Evolutionary conservation across 352 stramenopile species (phyloP), one percentile per base, ranked within the genome.

Genomic region (Plasmopara viticola): DNA sequence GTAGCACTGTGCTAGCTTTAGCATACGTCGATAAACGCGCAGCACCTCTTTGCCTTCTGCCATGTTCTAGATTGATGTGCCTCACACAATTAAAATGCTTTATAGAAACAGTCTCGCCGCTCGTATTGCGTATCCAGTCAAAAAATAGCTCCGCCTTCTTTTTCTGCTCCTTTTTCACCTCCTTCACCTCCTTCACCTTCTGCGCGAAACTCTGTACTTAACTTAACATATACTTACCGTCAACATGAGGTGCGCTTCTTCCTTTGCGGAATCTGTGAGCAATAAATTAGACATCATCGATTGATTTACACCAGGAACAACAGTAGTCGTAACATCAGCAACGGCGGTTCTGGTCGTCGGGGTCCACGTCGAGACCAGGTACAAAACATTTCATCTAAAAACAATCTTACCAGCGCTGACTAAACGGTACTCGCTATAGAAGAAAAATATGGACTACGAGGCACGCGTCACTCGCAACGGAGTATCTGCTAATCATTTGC

Each of bases 1-100:
- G 62, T 90, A 94, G 44, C 73, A 68, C 62, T 84, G 74, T 43
- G 77, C 83, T 48, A 94, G 66, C 80, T 91, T 86, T 43, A 94
- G 77, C 39, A 95, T 78, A 48, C 69, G 78, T 37, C 82, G 74
- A 62, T 92, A 92, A 64, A 93, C 72, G 56, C 72, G 78, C 68
- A 84, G 56, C 43, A 95, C 75, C 47, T 87, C 66, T 46, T 71
- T 71, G 29, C 51, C 54, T 13, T 77, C 63, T 17, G 71, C 63
- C 70, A 84, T 74, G 14, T 44, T 52, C 46, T 55, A 37, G 37
- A 17, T 39, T 53, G 64, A 41, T 62, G 44, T 63, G n/a, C 15
- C 9, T 25, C 15, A 56, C 44, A 60, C 18, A 28, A 51, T 13
- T 13, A 28, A n/a, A 41, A 53, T 34, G 14, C 9, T 41, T 25